Conservation (phyloP, 495 filamentous ascomycete species). For the Penicillium paxilli region DNA sequence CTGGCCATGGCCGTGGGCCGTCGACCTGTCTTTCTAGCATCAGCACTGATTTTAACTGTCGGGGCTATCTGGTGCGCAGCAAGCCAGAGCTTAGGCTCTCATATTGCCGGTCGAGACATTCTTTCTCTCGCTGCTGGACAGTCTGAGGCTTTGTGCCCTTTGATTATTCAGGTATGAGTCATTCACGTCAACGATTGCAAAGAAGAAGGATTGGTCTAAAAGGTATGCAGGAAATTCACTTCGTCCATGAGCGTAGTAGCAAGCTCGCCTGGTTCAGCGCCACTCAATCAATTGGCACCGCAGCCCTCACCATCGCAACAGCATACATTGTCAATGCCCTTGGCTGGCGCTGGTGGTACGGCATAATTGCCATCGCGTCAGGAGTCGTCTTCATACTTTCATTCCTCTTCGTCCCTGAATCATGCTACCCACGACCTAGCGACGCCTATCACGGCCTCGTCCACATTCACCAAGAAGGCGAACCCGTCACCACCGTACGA, state of each 20-base stretch:
- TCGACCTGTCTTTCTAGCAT: conserved; percentile 25
- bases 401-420: conserved; percentile 14
- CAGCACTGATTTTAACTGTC: conserved; percentile 19
- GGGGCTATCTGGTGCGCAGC: conserved; percentile 24
- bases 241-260: conserved; percentile 20
- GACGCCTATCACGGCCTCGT: conserved; percentile 7
- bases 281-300: conserved; percentile 17
- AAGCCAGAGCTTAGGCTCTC: conserved; percentile 15
- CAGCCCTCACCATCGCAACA: conserved; percentile 17
- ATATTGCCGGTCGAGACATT: conserved; percentile 28
- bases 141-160: conserved; percentile 24
- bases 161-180: conserved; percentile 19
- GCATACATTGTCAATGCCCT: conserved; percentile 16
- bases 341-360: conserved; percentile 28
- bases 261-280: conserved; percentile 22
- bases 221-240: conserved; percentile 8
- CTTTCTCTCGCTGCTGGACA: conserved; percentile 29
- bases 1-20: conserved; percentile 21
- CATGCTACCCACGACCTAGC: conserved; percentile 11
- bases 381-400: conserved; percentile 9
- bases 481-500: background rate
- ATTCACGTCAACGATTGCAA: background rate
- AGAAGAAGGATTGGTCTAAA: background rate
- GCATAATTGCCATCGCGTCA: conserved; percentile 19
- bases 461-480: background rate